Evolutionary conservation across 2,329 filamentous ascomycete species (phyloP).

Genomic region (Aspergillus hortae): DNA sequence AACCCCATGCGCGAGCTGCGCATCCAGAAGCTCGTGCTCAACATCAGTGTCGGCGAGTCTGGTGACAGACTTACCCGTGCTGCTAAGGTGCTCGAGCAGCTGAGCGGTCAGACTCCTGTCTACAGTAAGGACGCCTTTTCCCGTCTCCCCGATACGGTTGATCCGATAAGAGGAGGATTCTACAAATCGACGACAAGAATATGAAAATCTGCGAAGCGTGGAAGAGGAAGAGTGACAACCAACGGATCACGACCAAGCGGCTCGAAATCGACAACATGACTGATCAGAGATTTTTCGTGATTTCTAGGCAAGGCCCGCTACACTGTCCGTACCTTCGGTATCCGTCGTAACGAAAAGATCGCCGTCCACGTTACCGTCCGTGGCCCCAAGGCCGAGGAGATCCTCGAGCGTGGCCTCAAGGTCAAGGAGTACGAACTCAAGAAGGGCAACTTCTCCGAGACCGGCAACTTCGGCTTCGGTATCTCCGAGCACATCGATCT

Average conservation of each 20-base stretch:
- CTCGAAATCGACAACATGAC: slow-evolving; percentile 5
- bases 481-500: slow-evolving; percentile 99
- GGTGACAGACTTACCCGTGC: slow-evolving; percentile 99
- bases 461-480: slow-evolving; percentile 99
- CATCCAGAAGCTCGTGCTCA: slow-evolving; percentile 99
- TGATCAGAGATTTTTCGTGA: slow-evolving; percentile 18
- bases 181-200: not conserved
- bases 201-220: not conserved
- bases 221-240: slow-evolving; percentile 1
- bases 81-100: slow-evolving; percentile 99
- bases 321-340: slow-evolving; percentile 99
- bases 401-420: slow-evolving; percentile 99
- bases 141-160: not conserved
- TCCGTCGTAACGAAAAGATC: slow-evolving; percentile 99
- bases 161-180: not conserved
- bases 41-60: slow-evolving; percentile 99
- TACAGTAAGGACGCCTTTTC: slow-evolving; percentile 69
- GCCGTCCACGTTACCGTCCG: slow-evolving; percentile 98
- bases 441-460: slow-evolving; percentile 99
- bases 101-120: slow-evolving; percentile 98
- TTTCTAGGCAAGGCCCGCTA: slow-evolving; percentile 92
- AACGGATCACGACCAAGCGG: not conserved
- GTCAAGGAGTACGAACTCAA: slow-evolving; percentile 99
- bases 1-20: slow-evolving; percentile 99
- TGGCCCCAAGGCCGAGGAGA: slow-evolving; percentile 99